These are phyloP conservation scores for Trametes pubescens DNA, from an alignment of 1,284 basidiomycete genomes.

Conservation along the genomic window DNA sequence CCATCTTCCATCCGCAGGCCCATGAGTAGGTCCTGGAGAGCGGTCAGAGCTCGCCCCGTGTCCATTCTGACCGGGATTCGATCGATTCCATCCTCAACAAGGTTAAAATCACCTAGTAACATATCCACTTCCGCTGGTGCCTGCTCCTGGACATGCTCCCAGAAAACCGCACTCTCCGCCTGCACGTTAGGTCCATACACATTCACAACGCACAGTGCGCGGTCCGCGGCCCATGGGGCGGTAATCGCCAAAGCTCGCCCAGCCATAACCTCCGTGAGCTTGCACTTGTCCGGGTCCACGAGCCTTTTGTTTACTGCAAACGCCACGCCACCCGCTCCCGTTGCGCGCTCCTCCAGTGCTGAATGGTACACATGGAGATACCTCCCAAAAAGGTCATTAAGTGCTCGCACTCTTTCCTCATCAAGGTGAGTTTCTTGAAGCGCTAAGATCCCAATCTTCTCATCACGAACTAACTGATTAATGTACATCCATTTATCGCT, in stretches of 20 bases:
- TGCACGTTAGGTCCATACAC: neutral
- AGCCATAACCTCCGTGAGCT: neutral
- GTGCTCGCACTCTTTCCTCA: neutral
- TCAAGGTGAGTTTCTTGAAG: constrained; percentile 1
- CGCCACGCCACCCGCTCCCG: neutral
- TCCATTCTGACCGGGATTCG: neutral
- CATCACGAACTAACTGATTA: neutral
- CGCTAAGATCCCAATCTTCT: neutral
- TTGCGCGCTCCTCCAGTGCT: neutral
- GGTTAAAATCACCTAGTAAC: neutral
- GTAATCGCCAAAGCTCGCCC: neutral
- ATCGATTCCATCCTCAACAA: neutral
- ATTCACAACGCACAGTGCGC: neutral
- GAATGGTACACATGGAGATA: neutral
- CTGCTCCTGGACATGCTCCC: neutral
- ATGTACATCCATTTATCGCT: neutral
- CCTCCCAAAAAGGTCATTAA: neutral
- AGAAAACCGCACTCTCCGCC: neutral
- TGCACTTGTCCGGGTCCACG: neutral
- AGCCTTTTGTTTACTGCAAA: neutral
- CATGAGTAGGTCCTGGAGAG: neutral
- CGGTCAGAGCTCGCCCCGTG: neutral
- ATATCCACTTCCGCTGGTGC: neutral
- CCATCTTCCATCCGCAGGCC: neutral
- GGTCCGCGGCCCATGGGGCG: neutral